These are phyloP conservation scores for Fistulina hepatica DNA, from an alignment of 1,284 basidiomycete genomes.

Conservation along the genomic window DNA sequence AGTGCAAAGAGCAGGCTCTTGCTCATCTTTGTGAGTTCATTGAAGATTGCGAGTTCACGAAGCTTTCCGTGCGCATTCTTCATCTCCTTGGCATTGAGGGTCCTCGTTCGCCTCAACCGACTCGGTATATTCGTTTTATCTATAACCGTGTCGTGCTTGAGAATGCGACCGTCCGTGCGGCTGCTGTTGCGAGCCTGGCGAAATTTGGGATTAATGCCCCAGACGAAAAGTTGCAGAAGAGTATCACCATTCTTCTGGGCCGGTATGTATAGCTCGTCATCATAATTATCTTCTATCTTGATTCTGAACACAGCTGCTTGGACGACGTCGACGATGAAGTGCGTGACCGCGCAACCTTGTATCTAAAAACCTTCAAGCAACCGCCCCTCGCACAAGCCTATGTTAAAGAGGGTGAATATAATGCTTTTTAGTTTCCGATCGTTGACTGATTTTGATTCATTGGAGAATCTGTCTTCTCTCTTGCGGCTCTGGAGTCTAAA, in stretches of 20 bases:
- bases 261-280: conserved; percentile 36
- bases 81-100: conserved; percentile 95
- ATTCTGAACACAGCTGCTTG: conserved; percentile 55
- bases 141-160: conserved; percentile 99
- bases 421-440: conserved; percentile 1
- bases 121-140: conserved; percentile 99
- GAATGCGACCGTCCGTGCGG: conserved; percentile 96
- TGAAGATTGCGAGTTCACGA: conserved; percentile 99
- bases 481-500: conserved; percentile 78
- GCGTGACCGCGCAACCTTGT: conserved; percentile 93
- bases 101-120: conserved; percentile 88
- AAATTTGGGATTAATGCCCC: conserved; percentile 91
- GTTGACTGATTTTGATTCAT: conserved; percentile 6
- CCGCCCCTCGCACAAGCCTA: conserved; percentile 75
- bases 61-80: conserved; percentile 93
- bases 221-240: conserved; percentile 73
- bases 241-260: conserved; percentile 78
- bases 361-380: conserved; percentile 78
- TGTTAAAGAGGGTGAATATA: conserved; percentile 74
- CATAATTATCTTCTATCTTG: not conserved
- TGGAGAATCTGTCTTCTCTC: conserved; percentile 83
- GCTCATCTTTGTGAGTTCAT: conserved; percentile 99
- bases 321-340: conserved; percentile 99
- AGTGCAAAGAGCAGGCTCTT: conserved; percentile 93
- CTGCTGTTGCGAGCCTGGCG: conserved; percentile 88